Conservation (phyloP, 805 yeast species). For the Lachancea meyersii region DNA sequence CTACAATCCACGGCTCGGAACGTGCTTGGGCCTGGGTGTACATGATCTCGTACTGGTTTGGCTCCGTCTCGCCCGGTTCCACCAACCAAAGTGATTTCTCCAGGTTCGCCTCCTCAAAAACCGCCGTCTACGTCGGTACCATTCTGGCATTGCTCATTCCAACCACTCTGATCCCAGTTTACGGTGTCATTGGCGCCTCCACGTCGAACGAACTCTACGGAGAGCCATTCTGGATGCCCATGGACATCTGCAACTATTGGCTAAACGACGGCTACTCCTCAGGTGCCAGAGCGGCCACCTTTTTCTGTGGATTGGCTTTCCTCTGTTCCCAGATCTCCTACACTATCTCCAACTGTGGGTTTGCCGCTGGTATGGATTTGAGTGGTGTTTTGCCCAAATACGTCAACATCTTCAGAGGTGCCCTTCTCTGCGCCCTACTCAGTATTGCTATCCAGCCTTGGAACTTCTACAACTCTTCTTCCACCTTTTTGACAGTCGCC, state of each 20-base stretch:
- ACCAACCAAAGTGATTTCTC: slow-evolving; percentile 35
- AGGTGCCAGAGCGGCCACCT: slow-evolving; percentile 34
- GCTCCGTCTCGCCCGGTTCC: slow-evolving; percentile 37
- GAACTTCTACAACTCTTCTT: slow-evolving; percentile 31
- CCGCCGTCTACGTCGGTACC: slow-evolving; percentile 19
- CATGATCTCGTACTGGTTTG: slow-evolving; percentile 39
- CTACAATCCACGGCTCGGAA: slow-evolving; percentile 32
- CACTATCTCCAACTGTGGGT: slow-evolving; percentile 32
- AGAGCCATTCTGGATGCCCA: slow-evolving; percentile 34
- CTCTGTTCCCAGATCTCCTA: slow-evolving; percentile 30
- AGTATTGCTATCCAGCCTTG: slow-evolving; percentile 36
- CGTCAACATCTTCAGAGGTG: slow-evolving; percentile 33
- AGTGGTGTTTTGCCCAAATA: slow-evolving; percentile 33
- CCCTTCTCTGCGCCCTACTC: slow-evolving; percentile 27
- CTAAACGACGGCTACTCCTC: slow-evolving; percentile 29
- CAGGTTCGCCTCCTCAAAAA: slow-evolving; percentile 30
- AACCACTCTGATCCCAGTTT: slow-evolving; percentile 33
- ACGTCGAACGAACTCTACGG: slow-evolving; percentile 29
- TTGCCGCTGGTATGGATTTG: slow-evolving; percentile 37
- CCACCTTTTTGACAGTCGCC: slow-evolving; percentile 32
- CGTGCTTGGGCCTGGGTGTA: slow-evolving; percentile 41
- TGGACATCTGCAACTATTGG: slow-evolving; percentile 31
- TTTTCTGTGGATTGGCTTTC: slow-evolving; percentile 33
- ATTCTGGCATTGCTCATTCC: slow-evolving; percentile 20
- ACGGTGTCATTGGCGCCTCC: slow-evolving; percentile 34